These are phyloP conservation scores for Trametes coccinea DNA, from an alignment of 768 basidiomycete genomes.

Conservation along the genomic window DNA sequence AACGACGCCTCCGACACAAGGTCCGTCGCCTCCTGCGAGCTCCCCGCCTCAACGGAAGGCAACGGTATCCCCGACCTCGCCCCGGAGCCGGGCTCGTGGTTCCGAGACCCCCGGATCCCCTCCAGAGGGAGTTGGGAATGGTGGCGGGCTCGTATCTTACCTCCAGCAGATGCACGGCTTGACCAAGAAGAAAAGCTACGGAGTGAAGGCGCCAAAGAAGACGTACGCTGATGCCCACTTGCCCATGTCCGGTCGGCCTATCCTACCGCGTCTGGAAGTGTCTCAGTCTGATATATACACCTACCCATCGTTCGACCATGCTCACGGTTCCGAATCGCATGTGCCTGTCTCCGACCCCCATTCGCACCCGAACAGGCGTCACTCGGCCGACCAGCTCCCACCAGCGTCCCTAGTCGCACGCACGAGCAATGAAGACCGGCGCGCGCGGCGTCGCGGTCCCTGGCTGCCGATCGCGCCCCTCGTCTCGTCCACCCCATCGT, in stretches of 20 bases:
- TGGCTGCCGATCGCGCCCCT: slow-evolving; percentile 24
- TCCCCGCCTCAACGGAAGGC: slow-evolving; percentile 24
- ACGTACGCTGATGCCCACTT: slow-evolving; percentile 13
- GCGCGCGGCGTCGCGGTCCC: slow-evolving; percentile 19
- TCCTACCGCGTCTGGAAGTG: slow-evolving; percentile 25
- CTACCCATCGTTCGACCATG: slow-evolving; percentile 19
- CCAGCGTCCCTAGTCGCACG: slow-evolving; percentile 18
- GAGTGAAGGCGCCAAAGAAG: slow-evolving; percentile 23
- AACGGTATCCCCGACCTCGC: slow-evolving; percentile 28
- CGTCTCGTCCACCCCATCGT: slow-evolving; percentile 10
- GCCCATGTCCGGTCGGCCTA: slow-evolving; percentile 18
- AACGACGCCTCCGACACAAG: slow-evolving; percentile 10
- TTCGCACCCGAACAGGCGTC: slow-evolving; percentile 8
- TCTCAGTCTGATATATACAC: slow-evolving; percentile 20
- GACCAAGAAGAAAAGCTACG: slow-evolving; percentile 52
- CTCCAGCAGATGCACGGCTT: slow-evolving; percentile 69
- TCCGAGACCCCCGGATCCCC: slow-evolving; percentile 22
- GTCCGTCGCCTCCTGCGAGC: not conserved
- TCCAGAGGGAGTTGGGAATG: slow-evolving; percentile 25
- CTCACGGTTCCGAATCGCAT: slow-evolving; percentile 4
- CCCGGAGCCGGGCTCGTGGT: slow-evolving; percentile 20
- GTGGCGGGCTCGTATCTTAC: slow-evolving; percentile 57
- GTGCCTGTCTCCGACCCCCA: slow-evolving; percentile 7
- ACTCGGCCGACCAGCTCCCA: slow-evolving; percentile 14
- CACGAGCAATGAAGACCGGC: slow-evolving; percentile 19